Percentiles rank a stretch among this genome's conserved stretches.
phyloP scores from a whole-genome alignment of 805 yeast species.

The Komagataella ulmi region DNA sequence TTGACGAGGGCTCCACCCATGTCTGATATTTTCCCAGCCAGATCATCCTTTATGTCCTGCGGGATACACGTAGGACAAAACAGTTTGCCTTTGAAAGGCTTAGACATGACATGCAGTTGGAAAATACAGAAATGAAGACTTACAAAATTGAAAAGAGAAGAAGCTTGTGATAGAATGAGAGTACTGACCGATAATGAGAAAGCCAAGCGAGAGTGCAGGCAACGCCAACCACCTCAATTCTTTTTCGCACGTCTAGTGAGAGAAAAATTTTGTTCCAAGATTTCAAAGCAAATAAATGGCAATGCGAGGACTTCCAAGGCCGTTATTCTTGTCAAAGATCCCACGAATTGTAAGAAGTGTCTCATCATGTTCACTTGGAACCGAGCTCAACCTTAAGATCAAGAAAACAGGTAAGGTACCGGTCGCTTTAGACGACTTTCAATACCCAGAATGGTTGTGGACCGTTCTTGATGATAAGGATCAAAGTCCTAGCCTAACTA shows the following conservation, averaged over 20 bases:
- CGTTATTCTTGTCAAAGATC: not conserved
- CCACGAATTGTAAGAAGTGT: not conserved
- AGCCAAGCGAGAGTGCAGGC: not conserved
- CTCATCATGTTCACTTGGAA: slow-evolving; percentile 59
- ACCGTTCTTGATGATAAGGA: slow-evolving; percentile 54
- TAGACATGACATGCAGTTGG: not conserved
- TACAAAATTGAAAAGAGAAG: not conserved
- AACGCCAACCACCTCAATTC: not conserved
- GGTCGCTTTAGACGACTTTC: slow-evolving; percentile 74
- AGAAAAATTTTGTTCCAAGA: too few relatives aligned
- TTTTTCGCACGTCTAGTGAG: not conserved
- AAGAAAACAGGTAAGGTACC: slow-evolving; percentile 78
- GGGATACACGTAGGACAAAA: slow-evolving; percentile 48
- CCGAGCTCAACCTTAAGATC: slow-evolving; percentile 57
- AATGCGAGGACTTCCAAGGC: not conserved
- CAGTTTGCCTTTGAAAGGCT: slow-evolving; percentile 31
- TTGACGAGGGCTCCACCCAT: slow-evolving; percentile 48
- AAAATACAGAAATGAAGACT: too few relatives aligned
- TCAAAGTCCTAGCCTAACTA: slow-evolving; percentile 39
- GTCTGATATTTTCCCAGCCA: slow-evolving; percentile 30
- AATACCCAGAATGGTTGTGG: slow-evolving; percentile 96
- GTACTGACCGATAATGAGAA: too few relatives aligned
- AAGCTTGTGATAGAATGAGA: too few relatives aligned
- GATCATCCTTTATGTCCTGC: slow-evolving; percentile 23
- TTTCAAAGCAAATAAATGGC: not conserved